These are phyloP conservation scores for Eucalyptus curtisii DNA, from an alignment of 345 rosid species.

Conservation along the genomic window DNA sequence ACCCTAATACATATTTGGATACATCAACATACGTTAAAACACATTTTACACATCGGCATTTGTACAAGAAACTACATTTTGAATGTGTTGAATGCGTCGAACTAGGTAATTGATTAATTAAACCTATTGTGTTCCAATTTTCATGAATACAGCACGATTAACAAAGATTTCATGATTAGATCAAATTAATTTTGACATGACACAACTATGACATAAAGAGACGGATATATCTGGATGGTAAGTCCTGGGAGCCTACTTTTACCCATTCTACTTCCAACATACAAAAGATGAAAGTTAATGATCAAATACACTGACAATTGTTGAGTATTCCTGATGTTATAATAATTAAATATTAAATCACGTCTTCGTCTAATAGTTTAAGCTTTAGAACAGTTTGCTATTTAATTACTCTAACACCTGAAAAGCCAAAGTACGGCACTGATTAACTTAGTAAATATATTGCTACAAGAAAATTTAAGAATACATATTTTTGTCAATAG, in stretches of 20 bases:
- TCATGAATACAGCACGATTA: background rate
- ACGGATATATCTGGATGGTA: background rate
- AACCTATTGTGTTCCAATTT: background rate
- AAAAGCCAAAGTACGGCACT: background rate
- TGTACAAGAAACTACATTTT: background rate
- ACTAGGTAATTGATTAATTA: background rate
- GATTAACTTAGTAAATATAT: background rate
- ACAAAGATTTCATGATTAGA: background rate
- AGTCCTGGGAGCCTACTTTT: background rate
- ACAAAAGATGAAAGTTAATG: background rate
- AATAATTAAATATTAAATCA: no score
- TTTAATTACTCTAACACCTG: no score
- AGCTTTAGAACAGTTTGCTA: no score
- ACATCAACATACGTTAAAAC: background rate
- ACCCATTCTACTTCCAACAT: background rate
- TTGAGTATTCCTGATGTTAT: no score
- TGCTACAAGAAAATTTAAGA: background rate
- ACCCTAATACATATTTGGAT: background rate
- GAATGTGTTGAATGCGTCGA: accelerated
- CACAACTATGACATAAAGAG: background rate
- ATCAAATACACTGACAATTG: background rate
- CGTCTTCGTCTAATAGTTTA: no score
- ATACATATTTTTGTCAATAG: background rate
- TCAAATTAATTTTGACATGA: background rate
- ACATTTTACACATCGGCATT: no score